Evolutionary conservation across 23 red algal genomes (phyloP).

Genomic region (Gracilaria vermiculophylla): DNA sequence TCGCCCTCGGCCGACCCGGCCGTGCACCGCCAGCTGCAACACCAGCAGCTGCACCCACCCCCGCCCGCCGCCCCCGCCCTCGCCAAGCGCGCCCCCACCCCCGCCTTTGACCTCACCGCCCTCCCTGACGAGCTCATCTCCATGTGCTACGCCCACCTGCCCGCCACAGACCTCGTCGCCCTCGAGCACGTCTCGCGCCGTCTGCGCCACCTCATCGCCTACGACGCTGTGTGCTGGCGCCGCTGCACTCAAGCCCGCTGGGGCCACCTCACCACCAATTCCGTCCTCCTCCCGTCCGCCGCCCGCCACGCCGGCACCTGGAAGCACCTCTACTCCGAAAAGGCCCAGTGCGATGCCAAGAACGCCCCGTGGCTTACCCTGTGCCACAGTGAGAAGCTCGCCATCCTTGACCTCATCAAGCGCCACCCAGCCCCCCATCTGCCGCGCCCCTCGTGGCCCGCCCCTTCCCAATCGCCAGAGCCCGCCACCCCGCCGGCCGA

Average conservation of each 20-base stretch:
- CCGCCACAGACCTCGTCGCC: conserved; percentile 66
- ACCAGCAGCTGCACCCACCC: too few species aligned
- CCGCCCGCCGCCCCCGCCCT: background rate
- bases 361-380: conserved; percentile 66
- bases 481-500: conserved; percentile 37
- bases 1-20: background rate
- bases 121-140: conserved; percentile 86
- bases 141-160: conserved; percentile 67
- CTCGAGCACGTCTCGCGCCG: conserved; percentile 76
- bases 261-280: conserved; percentile 70
- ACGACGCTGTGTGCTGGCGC: conserved; percentile 70
- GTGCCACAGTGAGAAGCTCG: conserved; percentile 60
- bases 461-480: background rate
- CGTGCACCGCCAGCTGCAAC: too few species aligned
- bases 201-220: conserved; percentile 72
- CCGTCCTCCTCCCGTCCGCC: conserved; percentile 60
- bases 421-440: conserved; percentile 1
- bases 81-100: background rate
- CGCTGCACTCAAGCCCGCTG: conserved; percentile 50
- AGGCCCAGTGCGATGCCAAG: conserved; percentile 54
- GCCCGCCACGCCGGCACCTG: conserved; percentile 84
- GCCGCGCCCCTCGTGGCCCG: conserved; percentile 1
- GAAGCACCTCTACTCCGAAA: conserved; percentile 85
- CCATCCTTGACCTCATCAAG: conserved; percentile 83
- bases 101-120: conserved; percentile 52